Percentiles rank a stretch among this genome's conserved stretches.
These are phyloP conservation scores for Tuber calosporum DNA, from an alignment of 495 filamentous ascomycete genomes.

Conservation along the genomic window DNA sequence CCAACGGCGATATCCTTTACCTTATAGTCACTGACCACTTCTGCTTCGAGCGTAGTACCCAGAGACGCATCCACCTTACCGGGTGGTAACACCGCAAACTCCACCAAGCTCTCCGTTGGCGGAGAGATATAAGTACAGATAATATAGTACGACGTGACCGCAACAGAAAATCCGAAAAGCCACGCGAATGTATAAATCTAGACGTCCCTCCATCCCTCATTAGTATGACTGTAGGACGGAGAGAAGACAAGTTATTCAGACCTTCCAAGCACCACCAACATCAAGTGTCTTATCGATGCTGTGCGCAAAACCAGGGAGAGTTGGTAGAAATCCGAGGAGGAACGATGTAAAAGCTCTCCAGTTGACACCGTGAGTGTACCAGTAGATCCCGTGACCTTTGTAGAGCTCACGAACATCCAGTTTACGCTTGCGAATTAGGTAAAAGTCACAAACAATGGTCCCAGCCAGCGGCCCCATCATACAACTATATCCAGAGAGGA, in stretches of 20 bases:
- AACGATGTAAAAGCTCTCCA: constrained; percentile 45
- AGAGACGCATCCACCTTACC: constrained; percentile 41
- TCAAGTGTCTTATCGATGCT: constrained; percentile 38
- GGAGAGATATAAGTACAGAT: constrained; percentile 45
- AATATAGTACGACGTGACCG: constrained; percentile 43
- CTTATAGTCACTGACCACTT: neutral
- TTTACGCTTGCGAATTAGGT: constrained; percentile 43
- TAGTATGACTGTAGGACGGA: constrained; percentile 7
- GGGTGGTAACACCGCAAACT: constrained; percentile 45
- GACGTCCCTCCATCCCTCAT: neutral
- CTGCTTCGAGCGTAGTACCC: neutral
- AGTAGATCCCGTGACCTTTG: constrained; percentile 45
- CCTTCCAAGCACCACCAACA: constrained; percentile 45
- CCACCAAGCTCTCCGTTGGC: constrained; percentile 41
- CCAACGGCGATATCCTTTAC: constrained; percentile 18
- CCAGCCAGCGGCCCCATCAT: constrained; percentile 49
- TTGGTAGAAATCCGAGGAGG: constrained; percentile 44
- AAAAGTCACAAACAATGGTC: constrained; percentile 48
- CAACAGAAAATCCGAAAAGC: constrained; percentile 43
- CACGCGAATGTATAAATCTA: constrained; percentile 44
- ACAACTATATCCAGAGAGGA: constrained; percentile 47
- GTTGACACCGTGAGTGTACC: constrained; percentile 46
- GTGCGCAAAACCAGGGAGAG: constrained; percentile 45
- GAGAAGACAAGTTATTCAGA: constrained; percentile 6
- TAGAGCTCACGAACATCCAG: constrained; percentile 45